These are phyloP conservation scores for Xylariaceae sp. DNA, from an alignment of 2,329 filamentous ascomycete genomes.

Conservation along the genomic window DNA sequence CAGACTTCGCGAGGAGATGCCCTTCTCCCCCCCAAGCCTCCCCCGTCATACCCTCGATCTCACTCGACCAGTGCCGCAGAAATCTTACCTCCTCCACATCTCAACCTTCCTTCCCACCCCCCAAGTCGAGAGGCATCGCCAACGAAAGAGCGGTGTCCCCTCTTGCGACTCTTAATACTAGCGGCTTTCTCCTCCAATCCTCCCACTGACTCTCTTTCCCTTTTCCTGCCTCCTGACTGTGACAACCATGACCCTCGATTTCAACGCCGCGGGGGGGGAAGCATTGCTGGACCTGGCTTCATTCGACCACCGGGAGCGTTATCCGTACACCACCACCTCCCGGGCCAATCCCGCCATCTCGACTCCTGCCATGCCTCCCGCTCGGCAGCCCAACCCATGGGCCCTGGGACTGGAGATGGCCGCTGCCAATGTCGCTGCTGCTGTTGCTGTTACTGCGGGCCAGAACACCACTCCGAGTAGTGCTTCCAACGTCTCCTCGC, in stretches of 20 bases:
- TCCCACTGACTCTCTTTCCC: slow-evolving; percentile 30
- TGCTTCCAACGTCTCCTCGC: slow-evolving; percentile 40
- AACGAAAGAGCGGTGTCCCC: slow-evolving; percentile 43
- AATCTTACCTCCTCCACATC: slow-evolving; percentile 30
- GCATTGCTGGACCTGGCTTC: slow-evolving; percentile 54
- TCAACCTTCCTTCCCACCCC: slow-evolving; percentile 21
- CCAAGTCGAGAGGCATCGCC: slow-evolving; percentile 22
- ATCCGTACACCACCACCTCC: slow-evolving; percentile 44
- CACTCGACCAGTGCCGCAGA: slow-evolving; percentile 28
- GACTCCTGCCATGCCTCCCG: slow-evolving; percentile 35
- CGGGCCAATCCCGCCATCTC: slow-evolving; percentile 35
- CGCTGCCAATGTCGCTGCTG: slow-evolving; percentile 25
- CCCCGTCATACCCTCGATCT: slow-evolving; percentile 29
- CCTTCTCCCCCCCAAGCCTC: slow-evolving; percentile 22
- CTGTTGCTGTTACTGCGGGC: slow-evolving; percentile 30
- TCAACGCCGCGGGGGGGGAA: slow-evolving; percentile 52
- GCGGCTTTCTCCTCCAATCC: slow-evolving; percentile 36
- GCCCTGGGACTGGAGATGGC: slow-evolving; percentile 49
- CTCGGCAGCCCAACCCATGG: slow-evolving; percentile 41
- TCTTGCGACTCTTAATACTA: slow-evolving; percentile 42
- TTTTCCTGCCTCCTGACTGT: slow-evolving; percentile 24
- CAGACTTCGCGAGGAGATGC: too few relatives aligned
- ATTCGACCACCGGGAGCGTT: slow-evolving; percentile 54
- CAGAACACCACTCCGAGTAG: slow-evolving; percentile 38
- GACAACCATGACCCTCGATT: slow-evolving; percentile 54